Conservation (phyloP, 73 alveolate species). For the Paramecium biaurelia region DNA sequence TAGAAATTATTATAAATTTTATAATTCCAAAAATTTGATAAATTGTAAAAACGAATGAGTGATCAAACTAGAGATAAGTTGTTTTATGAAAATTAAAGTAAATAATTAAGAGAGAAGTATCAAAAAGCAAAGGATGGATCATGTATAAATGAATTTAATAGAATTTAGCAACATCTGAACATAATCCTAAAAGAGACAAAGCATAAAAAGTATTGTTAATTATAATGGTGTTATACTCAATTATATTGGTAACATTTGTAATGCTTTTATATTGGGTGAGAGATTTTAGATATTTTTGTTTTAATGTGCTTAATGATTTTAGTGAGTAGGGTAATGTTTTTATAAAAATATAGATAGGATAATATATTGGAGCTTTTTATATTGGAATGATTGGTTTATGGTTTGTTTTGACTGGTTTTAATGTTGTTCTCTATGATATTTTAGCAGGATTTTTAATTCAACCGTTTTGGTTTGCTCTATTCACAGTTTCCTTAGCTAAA, state of each 20-base stretch:
- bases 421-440: conserved; percentile 23
- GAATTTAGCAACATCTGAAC: not conserved
- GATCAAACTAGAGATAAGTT: not conserved
- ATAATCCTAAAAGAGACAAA: not conserved
- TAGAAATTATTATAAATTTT: not conserved
- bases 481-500: conserved; percentile 23
- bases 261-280: not conserved
- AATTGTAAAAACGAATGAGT: not conserved
- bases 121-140: not conserved
- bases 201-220: not conserved
- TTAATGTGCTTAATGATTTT: not conserved
- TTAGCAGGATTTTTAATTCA: conserved; percentile 3
- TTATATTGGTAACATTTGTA: conserved; percentile 13
- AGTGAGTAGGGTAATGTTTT: not conserved
- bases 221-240: not conserved
- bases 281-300: conserved; percentile 23
- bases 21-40: not conserved
- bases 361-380: not conserved
- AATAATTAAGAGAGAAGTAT: conserved; percentile 12
- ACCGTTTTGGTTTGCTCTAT: conserved; percentile 30
- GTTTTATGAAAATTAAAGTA: not conserved
- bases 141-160: not conserved
- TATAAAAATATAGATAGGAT: not conserved
- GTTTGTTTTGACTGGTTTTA: conserved; percentile 48
- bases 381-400: conserved; percentile 32